Evolutionary conservation across 257 asterid species (phyloP), one percentile per base, ranked within the genome.

Genomic region (Solanum pimpinellifolium): DNA sequence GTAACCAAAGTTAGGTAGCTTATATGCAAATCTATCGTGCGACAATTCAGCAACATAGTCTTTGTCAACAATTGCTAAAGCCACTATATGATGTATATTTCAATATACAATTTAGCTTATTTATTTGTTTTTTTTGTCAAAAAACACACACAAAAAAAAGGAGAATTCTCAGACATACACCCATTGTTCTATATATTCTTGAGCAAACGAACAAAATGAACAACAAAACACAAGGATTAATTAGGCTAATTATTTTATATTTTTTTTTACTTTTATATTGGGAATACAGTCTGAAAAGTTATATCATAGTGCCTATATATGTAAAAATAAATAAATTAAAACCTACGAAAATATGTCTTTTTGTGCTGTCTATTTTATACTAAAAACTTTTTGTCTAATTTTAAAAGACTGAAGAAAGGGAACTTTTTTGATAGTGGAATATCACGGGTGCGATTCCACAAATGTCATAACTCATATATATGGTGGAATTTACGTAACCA

Each of bases 401-500:
- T 81, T 49, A 29, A 78, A 27, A 49, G 11, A 81, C 69, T 49
- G 18, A 2, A 49, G 31, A 11, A 49, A 81, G 31, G 46, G 85
- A 9, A 11, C 85, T 31, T 31, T 49, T 81, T 62, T 29, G 18
- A 31, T 81, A 81, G 69, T 81, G 85, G 85, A 47, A 20, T 20
- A 33, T 81, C 85, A 81, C 85, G 85, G 85, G 85, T 49, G 85
- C 69, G 85, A 49, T 81, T 81, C 69, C 85, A 29, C 69, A 81
- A 76, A 46, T 78, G 84, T 46, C 76, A 29, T 69, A 3, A 65
- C 72, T n/a, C 16, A n/a, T n/a, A 11, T 1, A 46, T 44, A 46
- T 29, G 25, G 42, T 81, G 85, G 85, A 49, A 49, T 81, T 49
- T 31, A 49, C 46, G 85, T 49, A 81, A 81, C 46, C 31, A 81